Percentiles rank a stretch among this genome's conserved stretches.
phyloP scores from a whole-genome alignment of 495 filamentous ascomycete species.

The Chaetomium tenue region DNA sequence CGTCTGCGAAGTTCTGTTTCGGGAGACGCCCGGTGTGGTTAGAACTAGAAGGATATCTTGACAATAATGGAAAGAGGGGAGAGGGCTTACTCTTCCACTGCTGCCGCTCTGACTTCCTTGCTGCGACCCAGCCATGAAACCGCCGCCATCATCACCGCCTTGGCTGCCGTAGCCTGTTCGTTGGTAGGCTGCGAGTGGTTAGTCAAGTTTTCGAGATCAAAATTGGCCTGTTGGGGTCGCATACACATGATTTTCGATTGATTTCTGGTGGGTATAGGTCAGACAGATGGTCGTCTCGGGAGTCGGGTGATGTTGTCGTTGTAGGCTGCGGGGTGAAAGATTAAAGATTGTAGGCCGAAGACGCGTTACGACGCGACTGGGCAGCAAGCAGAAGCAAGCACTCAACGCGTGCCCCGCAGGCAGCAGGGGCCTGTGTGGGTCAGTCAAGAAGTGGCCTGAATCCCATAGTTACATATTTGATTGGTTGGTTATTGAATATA shows the following conservation, averaged over 20 bases:
- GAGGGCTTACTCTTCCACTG: constrained; percentile 25
- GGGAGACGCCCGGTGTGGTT: background rate
- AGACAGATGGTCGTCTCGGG: background rate
- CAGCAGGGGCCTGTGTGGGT: background rate
- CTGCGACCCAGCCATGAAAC: constrained; percentile 47
- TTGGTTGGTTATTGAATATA: no score
- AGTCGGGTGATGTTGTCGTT: background rate
- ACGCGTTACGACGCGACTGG: constrained; percentile 21
- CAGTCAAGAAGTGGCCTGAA: background rate
- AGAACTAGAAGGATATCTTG: background rate
- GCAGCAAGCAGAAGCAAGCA: constrained; percentile 18
- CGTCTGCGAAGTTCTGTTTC: constrained; percentile 44
- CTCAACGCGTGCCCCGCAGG: constrained; percentile 25
- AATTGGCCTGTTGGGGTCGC: background rate
- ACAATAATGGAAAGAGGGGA: background rate
- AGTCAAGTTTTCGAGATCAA: background rate
- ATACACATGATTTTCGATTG: constrained; percentile 14
- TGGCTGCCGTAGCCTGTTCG: constrained; percentile 40
- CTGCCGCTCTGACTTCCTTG: constrained; percentile 43
- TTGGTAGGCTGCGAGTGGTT: constrained; percentile 34
- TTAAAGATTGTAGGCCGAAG: constrained; percentile 10
- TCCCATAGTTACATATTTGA: no score
- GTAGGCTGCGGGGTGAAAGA: constrained; percentile 11
- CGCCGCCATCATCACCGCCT: constrained; percentile 47
- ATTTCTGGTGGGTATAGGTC: background rate